Percentiles rank a stretch among this genome's conserved stretches.
phyloP scores from a whole-genome alignment of 176 grass and related monocot species.

The Bothriochloa decipiens region DNA sequence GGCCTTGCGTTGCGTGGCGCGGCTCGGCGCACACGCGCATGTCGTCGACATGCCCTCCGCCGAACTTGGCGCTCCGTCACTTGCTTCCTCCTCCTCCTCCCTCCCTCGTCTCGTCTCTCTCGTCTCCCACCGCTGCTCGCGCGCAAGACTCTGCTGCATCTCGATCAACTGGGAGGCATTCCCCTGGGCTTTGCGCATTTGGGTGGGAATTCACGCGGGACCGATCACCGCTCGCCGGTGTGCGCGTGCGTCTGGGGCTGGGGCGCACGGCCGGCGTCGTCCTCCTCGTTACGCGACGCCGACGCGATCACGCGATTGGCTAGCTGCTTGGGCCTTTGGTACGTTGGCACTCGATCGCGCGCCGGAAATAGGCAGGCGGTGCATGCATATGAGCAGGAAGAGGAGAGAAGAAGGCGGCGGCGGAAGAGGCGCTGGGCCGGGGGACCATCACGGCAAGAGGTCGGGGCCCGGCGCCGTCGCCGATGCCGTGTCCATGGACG shows the following conservation, averaged over 20 bases:
- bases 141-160: neutral
- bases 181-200: neutral
- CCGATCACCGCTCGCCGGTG: neutral
- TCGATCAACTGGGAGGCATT: neutral
- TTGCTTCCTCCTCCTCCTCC: neutral
- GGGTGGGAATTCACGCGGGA: neutral
- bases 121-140: neutral
- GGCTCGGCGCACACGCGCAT: neutral
- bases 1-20: constrained; percentile 4
- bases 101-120: neutral
- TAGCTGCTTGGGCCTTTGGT: too few relatives aligned
- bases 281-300: neutral
- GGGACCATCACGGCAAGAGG: constrained; percentile 6
- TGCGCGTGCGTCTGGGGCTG: neutral
- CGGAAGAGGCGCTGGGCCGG: constrained; percentile 33
- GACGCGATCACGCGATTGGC: too few relatives aligned
- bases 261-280: neutral
- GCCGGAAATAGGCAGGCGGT: neutral
- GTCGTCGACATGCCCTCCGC: constrained; percentile 24
- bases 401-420: constrained; percentile 56
- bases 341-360: too few relatives aligned
- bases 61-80: constrained; percentile 53
- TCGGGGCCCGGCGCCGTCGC: constrained; percentile 20
- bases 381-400: constrained; percentile 72
- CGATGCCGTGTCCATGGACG: constrained; percentile 63